Base-by-base conservation (phyloP, 2,329 filamentous ascomycete species). In the Penicillium sp. region DNA sequence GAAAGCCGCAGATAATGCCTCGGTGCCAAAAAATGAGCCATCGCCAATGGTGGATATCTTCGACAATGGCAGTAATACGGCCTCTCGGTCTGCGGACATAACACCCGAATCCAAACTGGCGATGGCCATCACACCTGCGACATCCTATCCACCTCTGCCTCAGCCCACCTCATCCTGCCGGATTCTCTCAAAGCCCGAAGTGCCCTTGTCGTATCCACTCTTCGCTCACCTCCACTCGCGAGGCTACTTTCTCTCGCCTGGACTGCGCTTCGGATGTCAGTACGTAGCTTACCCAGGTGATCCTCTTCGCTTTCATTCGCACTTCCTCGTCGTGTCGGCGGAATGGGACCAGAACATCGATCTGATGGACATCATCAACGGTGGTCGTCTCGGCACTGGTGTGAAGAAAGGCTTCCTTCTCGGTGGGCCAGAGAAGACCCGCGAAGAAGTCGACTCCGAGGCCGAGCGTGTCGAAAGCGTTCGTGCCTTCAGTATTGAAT, bases 201-300 rank as follows among this genome's bases (percentile, higher is more conserved):
- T 75, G 26, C 74, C 75, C 4, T 53, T 70, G 2, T 85, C 84
- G 2, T 92, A 90, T 62, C 85, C 89, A 2, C 77, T 97, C 21
- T 96, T 90, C 73, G 84, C 83, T 33, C 86, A 94, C 68, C 78
- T 99, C 24, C 89, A 96, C 66, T 79, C 81, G 7, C 79, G 82
- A 16, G 89, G 88, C 45, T 96, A 93, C 74, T 97, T 88, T 75
- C 85, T 94, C 66, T 92, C 91, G 49, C 94, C 94, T 1, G 94
- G 94, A 8, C 80, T 99, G 47, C 89, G 94, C 24, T 99, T 99
- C 66, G 94, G 94, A 24, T 95, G 92, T 64, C 85, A 94, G 66
- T 96, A 95, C 73, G 90, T 91, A 62, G 90, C 95, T 5, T 99
- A 99, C 65, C 94, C 94, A 0, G 94, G 94, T 42, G 94, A 99